Base-by-base conservation (phyloP, 1,284 basidiomycete genomes). In the Ceratobasidium sp. region DNA sequence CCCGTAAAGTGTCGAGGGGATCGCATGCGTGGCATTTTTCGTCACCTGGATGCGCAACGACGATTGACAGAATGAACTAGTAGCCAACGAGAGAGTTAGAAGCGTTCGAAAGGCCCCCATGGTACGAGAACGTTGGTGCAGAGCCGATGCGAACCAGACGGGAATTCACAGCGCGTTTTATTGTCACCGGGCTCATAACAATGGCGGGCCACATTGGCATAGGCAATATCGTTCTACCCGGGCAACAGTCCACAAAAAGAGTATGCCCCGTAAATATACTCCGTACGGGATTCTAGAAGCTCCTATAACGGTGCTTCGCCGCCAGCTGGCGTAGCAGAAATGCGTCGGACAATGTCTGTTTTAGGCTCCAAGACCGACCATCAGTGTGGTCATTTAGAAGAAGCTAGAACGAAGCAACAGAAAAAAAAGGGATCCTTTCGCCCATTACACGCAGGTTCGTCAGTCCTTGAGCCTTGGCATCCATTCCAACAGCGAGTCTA, bases 1-100 rank as follows among this genome's bases (percentile, higher is more conserved):
- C 19, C 76, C 76, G 73, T 76, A 76, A 31, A 76, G 58, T 31
- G 74, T 76, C 6, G 74, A 71, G 48, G 74, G 71, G 39, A 75
- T 73, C 31, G 68, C 48, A 58, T 74, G 69, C 1, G 76, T 74
- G 19, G 53, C 68, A 61, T 73, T 59, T 39, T 74, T 65, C 19
- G 74, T 59, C 7, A 75, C 63, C 49, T 65, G 59, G n/a, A 75
- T 63, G 14, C 46, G 62, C 37, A 65, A 43, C 1, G 74, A 62
- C 24, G 71, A 62, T 51, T 73, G 71, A 24, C 58, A 59, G 4
- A 73, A 22, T n/a, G 59, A 59, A 16, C 71, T 34, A 31, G 71
- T 31, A 31, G 58, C 71, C 29, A 73, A 48, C 14, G 71, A 48
- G n/a, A 62, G 58, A 19, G 43, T 14, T 5, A 73, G 48, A 43